phyloP scores from a whole-genome alignment of 2,329 filamentous ascomycete species.

The Clonostachys solani region DNA sequence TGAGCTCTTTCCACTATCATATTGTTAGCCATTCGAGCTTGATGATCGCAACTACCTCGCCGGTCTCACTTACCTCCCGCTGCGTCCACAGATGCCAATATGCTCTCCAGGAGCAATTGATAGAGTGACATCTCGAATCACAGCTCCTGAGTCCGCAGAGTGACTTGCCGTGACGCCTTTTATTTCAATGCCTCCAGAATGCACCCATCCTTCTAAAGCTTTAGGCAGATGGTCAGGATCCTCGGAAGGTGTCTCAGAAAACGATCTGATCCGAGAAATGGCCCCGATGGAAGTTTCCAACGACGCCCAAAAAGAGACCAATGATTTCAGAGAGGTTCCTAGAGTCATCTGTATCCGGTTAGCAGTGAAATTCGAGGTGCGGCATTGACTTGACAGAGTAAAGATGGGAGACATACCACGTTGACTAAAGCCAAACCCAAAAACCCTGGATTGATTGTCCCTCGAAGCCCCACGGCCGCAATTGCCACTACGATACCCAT shows the following conservation, averaged over 20 bases:
- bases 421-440: conserved; percentile 19
- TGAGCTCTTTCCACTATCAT: conserved; percentile 31
- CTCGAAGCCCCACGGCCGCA: conserved; percentile 28
- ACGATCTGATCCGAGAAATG: conserved; percentile 15
- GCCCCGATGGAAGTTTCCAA: conserved; percentile 21
- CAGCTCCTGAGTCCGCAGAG: conserved; percentile 6
- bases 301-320: conserved; percentile 20
- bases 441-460: conserved; percentile 15
- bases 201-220: conserved; percentile 4
- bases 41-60: neutral
- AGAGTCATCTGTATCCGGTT: conserved; percentile 21
- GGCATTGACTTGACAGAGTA: conserved; percentile 7
- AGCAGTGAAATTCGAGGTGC: neutral
- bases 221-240: conserved; percentile 9
- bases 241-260: conserved; percentile 9
- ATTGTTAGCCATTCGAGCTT: neutral
- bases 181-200: conserved; percentile 13
- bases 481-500: conserved; percentile 39
- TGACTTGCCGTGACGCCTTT: conserved; percentile 18
- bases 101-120: conserved; percentile 17
- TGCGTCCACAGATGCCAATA: conserved; percentile 23
- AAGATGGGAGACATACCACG: conserved; percentile 23
- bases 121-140: conserved; percentile 13
- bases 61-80: conserved; percentile 12
- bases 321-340: conserved; percentile 8